These are phyloP conservation scores for Diatrype stigma DNA, from an alignment of 2,329 filamentous ascomycete species.

Conservation along the genomic window DNA sequence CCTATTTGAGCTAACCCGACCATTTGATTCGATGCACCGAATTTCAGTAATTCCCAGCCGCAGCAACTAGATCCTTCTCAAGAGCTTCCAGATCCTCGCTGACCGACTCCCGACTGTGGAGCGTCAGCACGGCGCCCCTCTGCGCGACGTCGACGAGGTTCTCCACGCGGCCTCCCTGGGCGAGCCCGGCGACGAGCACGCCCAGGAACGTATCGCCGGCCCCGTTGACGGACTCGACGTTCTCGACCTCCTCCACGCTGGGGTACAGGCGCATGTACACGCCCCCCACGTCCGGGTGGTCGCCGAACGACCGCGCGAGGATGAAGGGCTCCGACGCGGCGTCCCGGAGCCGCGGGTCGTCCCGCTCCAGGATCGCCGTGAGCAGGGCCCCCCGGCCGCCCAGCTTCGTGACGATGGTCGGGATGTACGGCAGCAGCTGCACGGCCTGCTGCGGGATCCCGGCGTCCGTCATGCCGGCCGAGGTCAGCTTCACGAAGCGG, in stretches of 20 bases:
- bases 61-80: conserved; percentile 32
- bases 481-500: conserved; percentile 66
- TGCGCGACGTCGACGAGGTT: conserved; percentile 77
- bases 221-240: conserved; percentile 87
- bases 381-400: conserved; percentile 72
- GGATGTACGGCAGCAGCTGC: conserved; percentile 83
- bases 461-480: conserved; percentile 63
- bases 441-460: conserved; percentile 81
- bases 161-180: conserved; percentile 51
- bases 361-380: conserved; percentile 63
- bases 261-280: conserved; percentile 78
- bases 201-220: conserved; percentile 91
- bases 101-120: conserved; percentile 73
- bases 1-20: no score
- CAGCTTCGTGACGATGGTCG: conserved; percentile 79
- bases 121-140: conserved; percentile 70
- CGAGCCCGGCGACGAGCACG: conserved; percentile 74
- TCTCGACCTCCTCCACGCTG: conserved; percentile 59
- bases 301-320: conserved; percentile 56
- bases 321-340: conserved; percentile 65
- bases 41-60: conserved; percentile 2
- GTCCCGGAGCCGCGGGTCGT: conserved; percentile 63
- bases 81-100: conserved; percentile 51
- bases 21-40: neutral
- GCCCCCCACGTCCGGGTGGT: conserved; percentile 59